Evolutionary conservation across 129 eudicot genomes (phyloP).

Genomic region (Silybum marianum): DNA sequence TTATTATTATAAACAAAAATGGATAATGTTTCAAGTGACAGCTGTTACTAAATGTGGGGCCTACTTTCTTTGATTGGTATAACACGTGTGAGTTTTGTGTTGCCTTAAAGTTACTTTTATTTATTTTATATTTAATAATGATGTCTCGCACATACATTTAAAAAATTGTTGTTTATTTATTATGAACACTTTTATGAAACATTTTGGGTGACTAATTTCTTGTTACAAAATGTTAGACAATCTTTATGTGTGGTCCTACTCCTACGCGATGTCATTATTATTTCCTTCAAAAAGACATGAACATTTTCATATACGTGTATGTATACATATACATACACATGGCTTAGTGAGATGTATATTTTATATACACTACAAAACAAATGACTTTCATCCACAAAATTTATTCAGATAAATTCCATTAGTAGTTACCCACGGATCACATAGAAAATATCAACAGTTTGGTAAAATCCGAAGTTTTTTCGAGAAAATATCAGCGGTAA

Average conservation of each 20-base stretch:
- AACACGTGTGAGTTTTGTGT: conserved; percentile 40
- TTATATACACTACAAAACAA: no score
- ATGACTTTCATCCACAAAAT: no score
- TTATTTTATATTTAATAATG: not conserved
- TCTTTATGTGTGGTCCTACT: not conserved
- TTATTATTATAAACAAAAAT: conserved; percentile 15
- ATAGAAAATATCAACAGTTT: no score
- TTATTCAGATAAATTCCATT: no score
- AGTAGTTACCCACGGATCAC: no score
- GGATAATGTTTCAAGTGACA: conserved; percentile 32
- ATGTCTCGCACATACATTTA: no score
- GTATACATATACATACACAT: not conserved
- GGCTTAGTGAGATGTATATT: not conserved
- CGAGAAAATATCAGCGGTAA: no score
- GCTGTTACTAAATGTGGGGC: conserved; percentile 28
- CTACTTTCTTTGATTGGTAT: not conserved
- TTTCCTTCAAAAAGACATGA: not conserved
- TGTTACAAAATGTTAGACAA: not conserved
- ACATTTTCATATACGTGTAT: not conserved
- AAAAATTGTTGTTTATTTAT: not conserved
- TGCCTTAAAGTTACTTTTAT: not conserved
- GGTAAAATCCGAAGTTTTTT: no score
- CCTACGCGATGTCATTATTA: not conserved
- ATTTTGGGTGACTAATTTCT: not conserved
- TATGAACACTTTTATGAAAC: not conserved